Evolutionary conservation across 2,329 filamentous ascomycete genomes (phyloP), one percentile per base, ranked within the genome.

Genomic region (Aureobasidium pullulans): DNA sequence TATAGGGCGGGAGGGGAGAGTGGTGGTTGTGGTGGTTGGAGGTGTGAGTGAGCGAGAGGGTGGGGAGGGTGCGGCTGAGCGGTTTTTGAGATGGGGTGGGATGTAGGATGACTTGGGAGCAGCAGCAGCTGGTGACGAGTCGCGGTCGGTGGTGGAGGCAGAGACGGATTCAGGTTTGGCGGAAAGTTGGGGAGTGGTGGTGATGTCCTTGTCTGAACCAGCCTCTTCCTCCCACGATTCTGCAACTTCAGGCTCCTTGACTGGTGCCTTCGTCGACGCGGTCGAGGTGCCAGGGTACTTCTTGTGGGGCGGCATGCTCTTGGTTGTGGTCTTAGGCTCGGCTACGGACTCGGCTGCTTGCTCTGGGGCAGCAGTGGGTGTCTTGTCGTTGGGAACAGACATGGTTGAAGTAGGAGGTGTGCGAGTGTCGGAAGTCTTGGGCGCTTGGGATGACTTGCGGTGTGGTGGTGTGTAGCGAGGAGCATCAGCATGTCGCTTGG

Each of bases 141-240:
- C 15, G 36, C 28, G 34, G 86, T 84, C 1, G 86, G 86, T 28
- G 86, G 86, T 28, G 85, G 81, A 10, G 70, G 73, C 15, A 13
- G 28, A 15, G 47, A 78, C 28, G 6, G 16, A 9, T 31, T 10
- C 32, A 23, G 44, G 23, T 31, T 75, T 23, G 23, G 61, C 67
- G 67, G 59, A 69, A 63, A 53, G 53, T 65, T 67, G 44, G 70
- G 58, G 63, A 62, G 54, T 61, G 61, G 47, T 69, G 67, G 60
- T 77, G 9, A 10, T n/a, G 1, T 54, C 37, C 19, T 8, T 11
- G 0, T 54, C 39, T 23, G 32, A 31, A 3, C 9, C 5, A 4
- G 15, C 37, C 59, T 88, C 88, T 66, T 94, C 87, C 73, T 91
- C 88, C 88, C 88, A 92, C 44, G 86, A 89, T 64, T 91, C 88